Evolutionary conservation across 768 basidiomycete genomes (phyloP).

Genomic region (Tulasnella sp.): DNA sequence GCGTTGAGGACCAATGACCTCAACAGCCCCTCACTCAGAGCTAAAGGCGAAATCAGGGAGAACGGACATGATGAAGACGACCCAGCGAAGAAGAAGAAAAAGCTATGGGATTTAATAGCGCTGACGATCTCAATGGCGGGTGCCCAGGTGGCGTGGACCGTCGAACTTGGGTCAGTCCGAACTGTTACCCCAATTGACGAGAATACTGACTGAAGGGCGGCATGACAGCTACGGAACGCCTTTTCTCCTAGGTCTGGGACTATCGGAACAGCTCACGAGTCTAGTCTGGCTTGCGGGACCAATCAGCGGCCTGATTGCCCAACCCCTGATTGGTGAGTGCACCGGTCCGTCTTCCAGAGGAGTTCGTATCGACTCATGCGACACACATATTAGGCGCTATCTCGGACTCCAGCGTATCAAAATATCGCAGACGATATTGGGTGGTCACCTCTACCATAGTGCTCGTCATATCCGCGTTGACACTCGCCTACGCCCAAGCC

Average conservation of each 20-base stretch:
- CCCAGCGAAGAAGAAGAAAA: constrained; percentile 16
- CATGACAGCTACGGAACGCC: constrained; percentile 80
- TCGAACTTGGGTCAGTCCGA: constrained; percentile 69
- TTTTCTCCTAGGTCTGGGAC: constrained; percentile 64
- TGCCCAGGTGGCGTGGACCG: constrained; percentile 90
- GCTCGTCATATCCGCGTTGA: constrained; percentile 63
- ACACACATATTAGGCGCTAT: constrained; percentile 54
- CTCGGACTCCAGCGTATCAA: constrained; percentile 85
- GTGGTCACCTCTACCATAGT: constrained; percentile 76
- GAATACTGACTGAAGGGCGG: neutral
- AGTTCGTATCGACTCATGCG: no score
- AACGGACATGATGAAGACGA: neutral
- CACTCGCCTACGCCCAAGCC: constrained; percentile 70
- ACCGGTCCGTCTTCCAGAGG: no score
- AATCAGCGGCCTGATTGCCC: constrained; percentile 86
- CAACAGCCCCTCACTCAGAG: no score
- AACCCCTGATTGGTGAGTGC: constrained; percentile 83
- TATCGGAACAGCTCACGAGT: constrained; percentile 82
- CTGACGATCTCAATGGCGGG: constrained; percentile 89
- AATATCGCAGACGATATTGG: constrained; percentile 87
- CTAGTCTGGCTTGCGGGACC: constrained; percentile 86
- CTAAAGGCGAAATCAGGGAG: no score
- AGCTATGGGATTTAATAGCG: constrained; percentile 63
- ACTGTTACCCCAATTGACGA: constrained; percentile 3
- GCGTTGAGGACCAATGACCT: neutral